Base-by-base conservation (phyloP, 2,329 filamentous ascomycete genomes). In the Botryotinia globosa region DNA sequence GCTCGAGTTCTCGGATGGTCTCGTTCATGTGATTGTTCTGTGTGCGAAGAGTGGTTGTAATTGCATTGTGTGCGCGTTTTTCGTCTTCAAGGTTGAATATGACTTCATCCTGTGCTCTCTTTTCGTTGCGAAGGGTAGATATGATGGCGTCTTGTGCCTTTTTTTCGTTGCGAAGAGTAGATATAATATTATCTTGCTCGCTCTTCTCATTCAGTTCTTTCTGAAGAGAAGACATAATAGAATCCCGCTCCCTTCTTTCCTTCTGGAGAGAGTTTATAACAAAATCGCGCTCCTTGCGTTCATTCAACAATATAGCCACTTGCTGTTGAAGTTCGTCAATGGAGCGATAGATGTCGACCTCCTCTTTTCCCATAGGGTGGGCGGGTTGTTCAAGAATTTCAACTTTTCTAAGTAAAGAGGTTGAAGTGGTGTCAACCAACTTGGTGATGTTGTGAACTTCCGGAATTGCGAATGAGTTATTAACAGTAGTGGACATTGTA, bases 271-370 rank as follows among this genome's bases (percentile, higher is more conserved):
- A 34, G 44, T 32, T 34, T 65, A 65, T 65, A 32, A 65, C 62
- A 37, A 34, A 65, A 25, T 65, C 62, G 5, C 62, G 42, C 62
- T 65, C 62, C 42, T 67, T 67, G 20, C 65, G 65, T 32, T 67
- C 65, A 25, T 67, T 67, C 65, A 67, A 56, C 37, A 67, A 56
- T 37, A 67, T 32, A 25, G 65, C 48, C 48, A 67, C 65, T 56
- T 67, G 65, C 37, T 67, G 65, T 44, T 67, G 65, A 56, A 67
- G 65, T 56, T 67, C 65, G 25, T 67, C 65, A 42, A 67, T 67
- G 25, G 65, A 56, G 39, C 65, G 65, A 56, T 67, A 67, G 4
- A 67, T 67, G 18, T 67, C 65, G 48, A 67, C 48, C 25, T 67
- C 65, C n/a, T 67, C 65, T 67, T 56, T 67, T 16, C 65, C 48